Base-by-base conservation (phyloP, 2,329 filamentous ascomycete species). In the Xylaria sp. region DNA sequence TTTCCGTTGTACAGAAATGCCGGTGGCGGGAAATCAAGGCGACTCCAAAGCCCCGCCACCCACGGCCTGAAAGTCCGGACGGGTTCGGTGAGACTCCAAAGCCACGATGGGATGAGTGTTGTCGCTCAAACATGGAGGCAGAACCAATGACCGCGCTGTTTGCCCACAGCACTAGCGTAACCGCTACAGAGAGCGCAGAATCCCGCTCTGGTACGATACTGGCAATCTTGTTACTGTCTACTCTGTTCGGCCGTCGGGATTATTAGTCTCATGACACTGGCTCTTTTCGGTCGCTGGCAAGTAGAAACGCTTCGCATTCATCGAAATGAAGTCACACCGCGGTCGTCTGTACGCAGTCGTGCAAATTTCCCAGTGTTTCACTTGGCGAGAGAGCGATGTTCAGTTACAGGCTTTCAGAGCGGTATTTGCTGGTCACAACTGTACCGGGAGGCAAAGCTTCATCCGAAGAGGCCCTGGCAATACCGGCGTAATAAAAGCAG, bases 291-390 rank as follows among this genome's bases (percentile, higher is more conserved):
- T 42, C 39, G 46, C 24, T 47, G 46, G 41, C 37, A 50, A 47
- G 49, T 39, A 50, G 34, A 48, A 42, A 26, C 17, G 18, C 19
- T 44, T 44, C 41, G 41, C 38, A 34, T 43, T 19, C 43, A 22
- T 34, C 9, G 13, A 17, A 11, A 7, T 16, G 39, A 50, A 39
- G 56, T 59, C 34, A 39, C 45, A 61, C 56, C 9, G 39, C 38
- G 48, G n/a, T 39, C 13, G 26, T 24, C 38, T 24, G 44, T 47
- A 47, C 44, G 44, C 9, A 13, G 54, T 56, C 11, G 53, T 56
- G 44, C 59, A 56, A 62, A 62, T 62, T 56, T 59, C 59, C 47
- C 55, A 34, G 9, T 62, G 54, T 59, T 62, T 60, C 59, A 62
- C 56, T 60, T 57, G 39, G 39, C 49, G 52, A 55, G 41, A 38